Evolutionary conservation across 495 filamentous ascomycete species (phyloP), one percentile per base, ranked within the genome.

Genomic region (Pyronema omphalodes): DNA sequence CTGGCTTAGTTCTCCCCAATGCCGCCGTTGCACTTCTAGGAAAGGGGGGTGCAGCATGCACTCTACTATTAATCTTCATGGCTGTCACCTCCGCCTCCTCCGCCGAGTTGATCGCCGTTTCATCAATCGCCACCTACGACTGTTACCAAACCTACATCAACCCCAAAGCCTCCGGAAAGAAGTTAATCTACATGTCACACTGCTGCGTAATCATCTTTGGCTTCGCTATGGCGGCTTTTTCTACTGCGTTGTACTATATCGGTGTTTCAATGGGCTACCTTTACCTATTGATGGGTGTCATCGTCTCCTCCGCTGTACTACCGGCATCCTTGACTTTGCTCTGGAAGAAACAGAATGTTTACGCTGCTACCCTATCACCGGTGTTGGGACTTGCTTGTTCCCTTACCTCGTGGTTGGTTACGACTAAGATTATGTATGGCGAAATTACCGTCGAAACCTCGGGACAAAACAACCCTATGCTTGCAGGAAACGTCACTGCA

Each of bases 111-210:
- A 94, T 96, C 55, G 88, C 89, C 37, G 88, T 94, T 44, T 88
- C 83, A 17, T 88, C 83, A 29, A 93, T 96, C 68, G 82, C 81
- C 69, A 94, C 88, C 39, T 96, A 94, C 63, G 89, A 96, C 66
- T 77, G 94, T 52, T 91, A 88, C 68, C 80, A 86, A 36, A 77
- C 75, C 8, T 79, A 80, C 61, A 67, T 79, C 66, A 76, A 79
- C 50, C 76, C 76, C 1, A 58, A 71, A 3, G 77, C 83, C 39
- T 78, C 76, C 60, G 88, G 88, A 37, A 81, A 79, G 67, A 77
- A 73, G 34, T 77, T 96, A 5, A 93, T 96, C 49, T 87, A 82
- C 69, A 83, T 88, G 72, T 83, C 82, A 23, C 89, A 96, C 64
- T 61, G 73, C 49, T 76, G 80, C 57, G 88, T 91, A 52, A 66